Conservation (phyloP, 768 basidiomycete species). For the Phallus indusiatus region DNA sequence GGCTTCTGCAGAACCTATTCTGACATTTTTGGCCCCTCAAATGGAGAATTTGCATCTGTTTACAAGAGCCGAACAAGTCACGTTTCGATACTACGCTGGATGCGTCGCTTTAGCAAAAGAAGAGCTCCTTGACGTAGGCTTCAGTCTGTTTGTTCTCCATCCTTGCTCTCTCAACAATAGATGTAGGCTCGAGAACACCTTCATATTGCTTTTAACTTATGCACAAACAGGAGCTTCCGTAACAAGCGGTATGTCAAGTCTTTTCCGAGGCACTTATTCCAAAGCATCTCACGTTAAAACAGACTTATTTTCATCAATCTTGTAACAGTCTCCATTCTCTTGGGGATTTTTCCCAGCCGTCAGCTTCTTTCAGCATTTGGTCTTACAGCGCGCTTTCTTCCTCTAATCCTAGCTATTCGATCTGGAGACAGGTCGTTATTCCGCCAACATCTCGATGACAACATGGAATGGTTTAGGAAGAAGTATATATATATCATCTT, state of each 20-base stretch:
- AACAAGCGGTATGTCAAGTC: slow-evolving; percentile 2
- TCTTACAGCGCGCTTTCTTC: slow-evolving; percentile 2
- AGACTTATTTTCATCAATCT: slow-evolving; percentile 9
- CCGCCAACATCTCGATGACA: slow-evolving; percentile 2
- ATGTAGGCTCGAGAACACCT: slow-evolving; percentile 6
- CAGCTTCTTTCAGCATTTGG: slow-evolving; percentile 1
- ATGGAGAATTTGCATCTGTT: slow-evolving; percentile 7
- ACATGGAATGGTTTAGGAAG: slow-evolving; percentile 9
- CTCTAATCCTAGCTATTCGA: slow-evolving; percentile 4
- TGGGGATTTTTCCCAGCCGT: slow-evolving; percentile 5
- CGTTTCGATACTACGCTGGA: slow-evolving; percentile 8
- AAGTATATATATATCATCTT: slow-evolving; percentile 9
- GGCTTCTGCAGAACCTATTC: slow-evolving; percentile 7
- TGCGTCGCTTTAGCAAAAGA: slow-evolving; percentile 5
- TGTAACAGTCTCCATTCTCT: slow-evolving; percentile 3
- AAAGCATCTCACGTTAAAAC: background rate
- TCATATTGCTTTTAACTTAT: slow-evolving; percentile 5
- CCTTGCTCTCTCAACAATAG: background rate
- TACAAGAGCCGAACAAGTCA: slow-evolving; percentile 9
- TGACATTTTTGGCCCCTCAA: slow-evolving; percentile 4
- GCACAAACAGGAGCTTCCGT: slow-evolving; percentile 4
- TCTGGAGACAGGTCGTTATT: slow-evolving; percentile 5
- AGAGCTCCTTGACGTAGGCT: slow-evolving; percentile 2
- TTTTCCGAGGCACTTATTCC: background rate
- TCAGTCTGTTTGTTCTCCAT: background rate